These are phyloP conservation scores for Aspergillus aculeatinus DNA, from an alignment of 2,329 filamentous ascomycete genomes.

Conservation along the genomic window DNA sequence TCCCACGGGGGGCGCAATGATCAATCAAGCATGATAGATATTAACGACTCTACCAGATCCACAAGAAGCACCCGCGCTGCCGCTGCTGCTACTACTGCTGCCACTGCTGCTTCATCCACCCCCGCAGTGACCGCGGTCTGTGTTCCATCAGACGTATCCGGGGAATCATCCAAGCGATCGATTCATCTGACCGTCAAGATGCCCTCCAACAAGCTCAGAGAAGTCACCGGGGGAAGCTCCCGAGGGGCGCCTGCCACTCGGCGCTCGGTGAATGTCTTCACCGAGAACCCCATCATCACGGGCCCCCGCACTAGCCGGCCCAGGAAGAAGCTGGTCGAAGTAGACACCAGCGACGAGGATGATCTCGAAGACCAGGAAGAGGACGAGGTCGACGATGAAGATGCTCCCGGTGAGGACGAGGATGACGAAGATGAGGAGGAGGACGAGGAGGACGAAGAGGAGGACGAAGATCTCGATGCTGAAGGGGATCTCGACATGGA, in stretches of 20 bases:
- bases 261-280: conserved; percentile 45
- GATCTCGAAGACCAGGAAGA: conserved; percentile 48
- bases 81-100: conserved; percentile 12
- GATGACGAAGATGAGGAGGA: conserved; percentile 41
- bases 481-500: conserved; percentile 48
- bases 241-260: conserved; percentile 27
- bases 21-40: conserved; percentile 26
- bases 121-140: conserved; percentile 40
- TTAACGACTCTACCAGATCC: conserved; percentile 39
- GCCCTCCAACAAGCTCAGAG: conserved; percentile 50
- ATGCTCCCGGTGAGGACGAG: conserved; percentile 33
- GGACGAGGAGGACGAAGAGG: conserved; percentile 27
- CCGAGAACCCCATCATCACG: conserved; percentile 46
- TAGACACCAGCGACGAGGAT: conserved; percentile 49
- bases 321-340: conserved; percentile 47
- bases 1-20: conserved; percentile 32
- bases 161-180: conserved; percentile 38
- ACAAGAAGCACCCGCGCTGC: conserved; percentile 36
- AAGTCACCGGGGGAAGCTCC: conserved; percentile 41
- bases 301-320: conserved; percentile 48
- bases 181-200: conserved; percentile 52
- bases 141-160: conserved; percentile 34
- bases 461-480: conserved; percentile 33
- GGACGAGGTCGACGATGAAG: conserved; percentile 43
- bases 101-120: conserved; percentile 17